phyloP scores from a whole-genome alignment of 352 stramenopile genomes.

The Discostella stelligera region DNA sequence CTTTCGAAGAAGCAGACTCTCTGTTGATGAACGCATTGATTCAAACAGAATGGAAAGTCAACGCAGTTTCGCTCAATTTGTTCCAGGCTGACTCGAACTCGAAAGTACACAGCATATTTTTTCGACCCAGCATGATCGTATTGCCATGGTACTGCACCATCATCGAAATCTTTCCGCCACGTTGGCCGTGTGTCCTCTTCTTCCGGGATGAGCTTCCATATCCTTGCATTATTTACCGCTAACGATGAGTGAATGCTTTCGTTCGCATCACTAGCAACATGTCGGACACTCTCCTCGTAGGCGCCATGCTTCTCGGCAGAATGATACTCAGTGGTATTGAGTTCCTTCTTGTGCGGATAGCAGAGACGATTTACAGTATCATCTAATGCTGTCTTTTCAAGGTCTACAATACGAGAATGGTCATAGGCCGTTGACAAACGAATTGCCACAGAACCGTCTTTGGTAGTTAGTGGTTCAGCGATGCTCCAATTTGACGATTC shows the following conservation, averaged over 20 bases:
- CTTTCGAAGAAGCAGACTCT: slow-evolving; percentile 56
- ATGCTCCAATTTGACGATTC: slow-evolving; percentile 44
- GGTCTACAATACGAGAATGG: slow-evolving; percentile 34
- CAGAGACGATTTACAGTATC: slow-evolving; percentile 30
- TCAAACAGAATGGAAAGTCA: slow-evolving; percentile 27
- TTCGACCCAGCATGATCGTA: slow-evolving; percentile 23
- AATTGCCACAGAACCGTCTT: slow-evolving; percentile 17
- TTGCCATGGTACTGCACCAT: slow-evolving; percentile 39
- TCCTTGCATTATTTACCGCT: slow-evolving; percentile 24
- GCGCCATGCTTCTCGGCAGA: not conserved
- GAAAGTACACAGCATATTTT: slow-evolving; percentile 30
- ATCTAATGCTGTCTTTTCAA: slow-evolving; percentile 26
- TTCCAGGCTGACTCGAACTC: slow-evolving; percentile 39
- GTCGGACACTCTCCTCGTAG: slow-evolving; percentile 14
- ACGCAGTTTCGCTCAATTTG: slow-evolving; percentile 30
- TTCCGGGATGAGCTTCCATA: slow-evolving; percentile 48
- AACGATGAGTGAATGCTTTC: slow-evolving; percentile 29
- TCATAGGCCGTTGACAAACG: slow-evolving; percentile 24
- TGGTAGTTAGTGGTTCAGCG: not conserved
- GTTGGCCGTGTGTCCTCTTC: slow-evolving; percentile 34
- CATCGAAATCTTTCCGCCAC: slow-evolving; percentile 47
- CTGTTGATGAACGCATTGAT: slow-evolving; percentile 44
- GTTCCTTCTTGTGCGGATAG: slow-evolving; percentile 32
- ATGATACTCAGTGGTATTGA: not conserved
- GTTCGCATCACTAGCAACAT: slow-evolving; percentile 34